These are phyloP conservation scores for Cutaneotrichosporon curvatum DNA, from an alignment of 1,284 basidiomycete species.

Conservation along the genomic window DNA sequence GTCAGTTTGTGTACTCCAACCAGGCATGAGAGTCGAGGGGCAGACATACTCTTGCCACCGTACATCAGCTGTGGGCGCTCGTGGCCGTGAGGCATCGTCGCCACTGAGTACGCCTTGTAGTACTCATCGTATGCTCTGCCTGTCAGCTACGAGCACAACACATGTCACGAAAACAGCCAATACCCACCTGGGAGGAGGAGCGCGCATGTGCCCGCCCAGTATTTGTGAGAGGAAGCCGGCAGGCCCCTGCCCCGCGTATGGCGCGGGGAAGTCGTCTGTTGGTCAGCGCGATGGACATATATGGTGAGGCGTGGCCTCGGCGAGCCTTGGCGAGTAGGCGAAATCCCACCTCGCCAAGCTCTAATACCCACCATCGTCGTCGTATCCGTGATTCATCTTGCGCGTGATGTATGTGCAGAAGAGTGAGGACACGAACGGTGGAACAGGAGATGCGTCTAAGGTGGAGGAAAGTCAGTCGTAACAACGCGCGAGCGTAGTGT, in stretches of 20 bases:
- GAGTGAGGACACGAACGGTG: not conserved
- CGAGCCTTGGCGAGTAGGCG: too few species aligned
- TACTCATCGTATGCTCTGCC: slow-evolving; percentile 44
- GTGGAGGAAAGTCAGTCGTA: not conserved
- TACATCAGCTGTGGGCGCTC: slow-evolving; percentile 49
- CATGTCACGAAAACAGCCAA: not conserved
- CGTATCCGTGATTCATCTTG: slow-evolving; percentile 45
- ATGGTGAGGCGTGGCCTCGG: too few species aligned
- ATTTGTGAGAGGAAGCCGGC: slow-evolving; percentile 27
- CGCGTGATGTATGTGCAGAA: not conserved
- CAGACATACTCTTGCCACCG: slow-evolving; percentile 90
- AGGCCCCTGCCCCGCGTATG: slow-evolving; percentile 15
- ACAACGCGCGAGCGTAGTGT: slow-evolving; percentile 6
- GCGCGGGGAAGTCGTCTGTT: not conserved
- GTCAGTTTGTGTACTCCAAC: slow-evolving; percentile 5
- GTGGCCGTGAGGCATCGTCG: slow-evolving; percentile 41
- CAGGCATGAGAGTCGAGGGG: too few species aligned
- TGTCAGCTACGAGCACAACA: not conserved
- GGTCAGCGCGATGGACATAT: not conserved
- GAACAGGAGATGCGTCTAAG: not conserved
- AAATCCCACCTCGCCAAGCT: not conserved
- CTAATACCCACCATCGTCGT: slow-evolving; percentile 33
- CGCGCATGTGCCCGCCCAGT: slow-evolving; percentile 18
- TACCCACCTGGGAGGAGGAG: slow-evolving; percentile 25
- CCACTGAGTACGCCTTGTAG: slow-evolving; percentile 47